Evolutionary conservation across 2,329 filamentous ascomycete genomes (phyloP).

Genomic region (Aspergillus awamori): DNA sequence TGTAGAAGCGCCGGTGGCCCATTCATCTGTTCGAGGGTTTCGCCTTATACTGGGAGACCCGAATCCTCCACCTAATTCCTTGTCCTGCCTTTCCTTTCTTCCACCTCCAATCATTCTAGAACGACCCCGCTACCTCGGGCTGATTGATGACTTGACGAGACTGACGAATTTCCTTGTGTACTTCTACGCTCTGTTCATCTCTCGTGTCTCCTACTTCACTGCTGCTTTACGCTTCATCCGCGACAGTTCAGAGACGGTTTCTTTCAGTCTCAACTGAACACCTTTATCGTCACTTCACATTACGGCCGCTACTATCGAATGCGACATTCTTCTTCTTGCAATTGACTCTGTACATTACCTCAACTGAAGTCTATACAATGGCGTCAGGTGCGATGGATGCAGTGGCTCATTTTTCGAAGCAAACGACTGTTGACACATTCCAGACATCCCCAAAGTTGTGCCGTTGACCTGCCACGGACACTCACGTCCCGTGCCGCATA

Average conservation of each 20-base stretch:
- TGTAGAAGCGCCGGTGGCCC: constrained; percentile 13
- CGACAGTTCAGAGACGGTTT: constrained; percentile 5
- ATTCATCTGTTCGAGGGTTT: background rate
- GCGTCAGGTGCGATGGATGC: constrained; percentile 25
- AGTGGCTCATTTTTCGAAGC: background rate
- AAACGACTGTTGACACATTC: constrained; percentile 9
- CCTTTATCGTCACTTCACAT: constrained; percentile 15
- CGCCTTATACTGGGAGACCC: background rate
- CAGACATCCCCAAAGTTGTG: constrained; percentile 64
- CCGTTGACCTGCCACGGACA: constrained; percentile 94
- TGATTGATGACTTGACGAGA: constrained; percentile 48
- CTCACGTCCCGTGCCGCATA: constrained; percentile 86
- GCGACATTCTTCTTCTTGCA: background rate
- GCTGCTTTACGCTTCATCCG: constrained; percentile 13
- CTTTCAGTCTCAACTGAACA: constrained; percentile 14
- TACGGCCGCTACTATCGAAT: constrained; percentile 23
- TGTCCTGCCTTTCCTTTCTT: constrained; percentile 11
- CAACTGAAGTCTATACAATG: constrained; percentile 20
- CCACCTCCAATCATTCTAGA: constrained; percentile 19
- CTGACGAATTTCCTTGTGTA: constrained; percentile 44
- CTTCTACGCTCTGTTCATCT: constrained; percentile 29
- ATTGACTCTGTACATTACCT: constrained; percentile 11
- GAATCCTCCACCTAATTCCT: constrained; percentile 2
- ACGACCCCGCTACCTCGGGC: constrained; percentile 25
- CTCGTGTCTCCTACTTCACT: constrained; percentile 19